Evolutionary conservation across 148 eudicot genomes (phyloP).

Genomic region (Amaranthus hypochondriacus): DNA sequence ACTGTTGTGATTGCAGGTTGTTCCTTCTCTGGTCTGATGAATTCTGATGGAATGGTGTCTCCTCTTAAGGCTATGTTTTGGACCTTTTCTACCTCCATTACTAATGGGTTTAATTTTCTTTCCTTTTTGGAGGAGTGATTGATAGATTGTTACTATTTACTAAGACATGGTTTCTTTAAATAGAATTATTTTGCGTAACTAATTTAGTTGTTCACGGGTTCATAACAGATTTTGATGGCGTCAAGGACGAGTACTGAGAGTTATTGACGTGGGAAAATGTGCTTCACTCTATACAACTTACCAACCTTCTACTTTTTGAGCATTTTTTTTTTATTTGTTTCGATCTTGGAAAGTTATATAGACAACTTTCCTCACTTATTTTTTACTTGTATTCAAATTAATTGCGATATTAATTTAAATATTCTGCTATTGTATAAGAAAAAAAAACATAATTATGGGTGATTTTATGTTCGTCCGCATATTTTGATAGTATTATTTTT

Average conservation of each 20-base stretch:
- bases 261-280: constrained; percentile 15
- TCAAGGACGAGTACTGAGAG: background rate
- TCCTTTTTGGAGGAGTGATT: background rate
- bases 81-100: constrained; percentile 40
- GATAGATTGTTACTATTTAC: background rate
- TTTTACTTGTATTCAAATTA: too few relatives aligned
- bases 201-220: background rate
- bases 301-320: background rate
- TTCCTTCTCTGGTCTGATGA: constrained; percentile 37
- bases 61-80: constrained; percentile 36
- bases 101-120: background rate
- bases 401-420: too few relatives aligned
- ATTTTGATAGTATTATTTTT: too few relatives aligned
- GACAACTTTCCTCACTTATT: too few relatives aligned
- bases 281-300: constrained; percentile 13
- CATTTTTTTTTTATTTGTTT: too few relatives aligned
- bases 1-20: constrained; percentile 43
- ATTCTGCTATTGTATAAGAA: too few relatives aligned
- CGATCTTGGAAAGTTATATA: too few relatives aligned
- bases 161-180: background rate
- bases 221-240: background rate
- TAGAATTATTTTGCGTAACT: constrained; percentile 8
- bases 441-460: too few relatives aligned
- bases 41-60: constrained; percentile 41
- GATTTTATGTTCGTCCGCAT: too few relatives aligned